Conservation (phyloP, 2,329 filamentous ascomycete species). For the Ophiostoma fasciatum region DNA sequence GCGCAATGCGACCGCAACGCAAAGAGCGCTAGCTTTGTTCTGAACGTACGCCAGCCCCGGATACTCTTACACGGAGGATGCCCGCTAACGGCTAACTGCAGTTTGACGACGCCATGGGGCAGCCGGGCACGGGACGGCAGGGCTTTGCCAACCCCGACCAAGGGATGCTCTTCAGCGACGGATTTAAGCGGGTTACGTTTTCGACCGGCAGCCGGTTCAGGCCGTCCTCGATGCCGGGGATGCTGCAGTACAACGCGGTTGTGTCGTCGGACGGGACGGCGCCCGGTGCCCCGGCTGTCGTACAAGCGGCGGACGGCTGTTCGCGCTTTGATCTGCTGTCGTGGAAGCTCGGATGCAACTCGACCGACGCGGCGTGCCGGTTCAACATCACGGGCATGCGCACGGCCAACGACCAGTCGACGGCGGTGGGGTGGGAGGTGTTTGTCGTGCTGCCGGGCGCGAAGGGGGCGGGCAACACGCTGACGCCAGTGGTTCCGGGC, state of each 20-base stretch:
- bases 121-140: constrained; percentile 5
- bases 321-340: constrained; percentile 24
- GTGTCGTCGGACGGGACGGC: constrained; percentile 8
- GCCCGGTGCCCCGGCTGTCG: constrained; percentile 10
- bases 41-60: too few relatives aligned
- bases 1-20: background rate
- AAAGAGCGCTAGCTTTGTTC: background rate
- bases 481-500: constrained; percentile 16
- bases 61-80: too few relatives aligned
- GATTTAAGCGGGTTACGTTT: constrained; percentile 17
- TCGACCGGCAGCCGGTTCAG: constrained; percentile 11
- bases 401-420: constrained; percentile 12
- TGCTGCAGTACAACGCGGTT: constrained; percentile 15
- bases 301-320: constrained; percentile 14
- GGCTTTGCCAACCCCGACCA: constrained; percentile 14
- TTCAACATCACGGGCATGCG: constrained; percentile 23
- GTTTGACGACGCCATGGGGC: constrained; percentile 13
- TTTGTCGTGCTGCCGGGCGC: constrained; percentile 18
- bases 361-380: constrained; percentile 17
- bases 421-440: constrained; percentile 13
- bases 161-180: constrained; percentile 21
- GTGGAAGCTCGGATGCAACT: constrained; percentile 24
- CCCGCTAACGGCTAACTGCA: too few relatives aligned
- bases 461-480: constrained; percentile 15
- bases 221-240: constrained; percentile 13